Percentiles rank a stretch among this genome's conserved stretches.
Evolutionary conservation across 768 basidiomycete genomes (phyloP).

Genomic region (Leccinum arenicola): DNA sequence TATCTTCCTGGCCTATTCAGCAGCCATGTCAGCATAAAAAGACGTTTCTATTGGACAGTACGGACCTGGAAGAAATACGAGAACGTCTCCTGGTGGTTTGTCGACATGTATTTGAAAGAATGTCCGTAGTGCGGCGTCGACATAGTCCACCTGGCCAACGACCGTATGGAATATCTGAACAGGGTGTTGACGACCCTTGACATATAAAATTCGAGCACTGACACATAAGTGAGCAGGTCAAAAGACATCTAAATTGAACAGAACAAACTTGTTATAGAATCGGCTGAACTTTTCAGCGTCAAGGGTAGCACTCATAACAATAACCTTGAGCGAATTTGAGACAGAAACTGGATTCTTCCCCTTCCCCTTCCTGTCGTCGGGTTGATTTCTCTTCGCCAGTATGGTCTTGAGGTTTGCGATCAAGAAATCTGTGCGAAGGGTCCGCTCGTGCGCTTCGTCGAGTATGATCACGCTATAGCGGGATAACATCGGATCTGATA

Average conservation of each 20-base stretch:
- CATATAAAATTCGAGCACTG: conserved; percentile 85
- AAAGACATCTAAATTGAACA: neutral
- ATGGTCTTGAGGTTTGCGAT: conserved; percentile 88
- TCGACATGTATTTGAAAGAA: conserved; percentile 92
- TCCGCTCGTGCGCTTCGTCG: conserved; percentile 97
- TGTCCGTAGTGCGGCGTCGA: conserved; percentile 85
- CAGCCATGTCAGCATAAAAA: neutral
- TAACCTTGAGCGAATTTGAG: conserved; percentile 76
- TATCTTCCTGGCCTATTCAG: conserved; percentile 86
- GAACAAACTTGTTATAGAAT: conserved; percentile 78
- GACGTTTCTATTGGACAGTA: neutral
- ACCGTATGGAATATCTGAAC: conserved; percentile 82
- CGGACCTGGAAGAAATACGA: conserved; percentile 88
- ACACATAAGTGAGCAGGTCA: conserved; percentile 4
- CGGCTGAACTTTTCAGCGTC: conserved; percentile 92
- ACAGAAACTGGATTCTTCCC: conserved; percentile 34
- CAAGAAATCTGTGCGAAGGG: conserved; percentile 90
- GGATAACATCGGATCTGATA: conserved; percentile 72
- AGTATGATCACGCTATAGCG: conserved; percentile 87
- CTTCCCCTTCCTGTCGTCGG: conserved; percentile 44
- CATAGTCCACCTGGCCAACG: conserved; percentile 74
- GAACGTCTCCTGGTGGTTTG: conserved; percentile 78
- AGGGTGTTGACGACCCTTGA: conserved; percentile 91
- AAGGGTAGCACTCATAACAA: conserved; percentile 97
- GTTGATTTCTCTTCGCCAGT: conserved; percentile 57